These are phyloP conservation scores for Geotrichum aggregatum DNA, from an alignment of 1,139 yeast species.

Conservation along the genomic window DNA sequence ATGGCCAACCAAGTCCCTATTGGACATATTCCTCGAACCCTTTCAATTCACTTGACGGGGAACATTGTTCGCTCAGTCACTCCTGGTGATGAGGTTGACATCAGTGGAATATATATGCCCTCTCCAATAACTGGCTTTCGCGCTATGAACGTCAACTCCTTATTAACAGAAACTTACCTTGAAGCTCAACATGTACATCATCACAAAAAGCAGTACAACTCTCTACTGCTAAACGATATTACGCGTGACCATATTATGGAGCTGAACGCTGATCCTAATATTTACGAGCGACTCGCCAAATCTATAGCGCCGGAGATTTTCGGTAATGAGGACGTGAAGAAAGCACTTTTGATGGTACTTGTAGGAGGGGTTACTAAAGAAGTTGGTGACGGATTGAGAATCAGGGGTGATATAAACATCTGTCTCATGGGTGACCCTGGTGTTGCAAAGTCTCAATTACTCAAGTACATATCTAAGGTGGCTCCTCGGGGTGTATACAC, in stretches of 20 bases:
- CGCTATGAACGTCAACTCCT: conserved; percentile 78
- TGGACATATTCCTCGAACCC: conserved; percentile 90
- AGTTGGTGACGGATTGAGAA: conserved; percentile 93
- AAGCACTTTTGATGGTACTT: conserved; percentile 73
- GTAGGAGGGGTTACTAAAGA: conserved; percentile 96
- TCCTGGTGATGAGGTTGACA: conserved; percentile 94
- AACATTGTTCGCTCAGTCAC: conserved; percentile 78
- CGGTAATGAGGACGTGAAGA: conserved; percentile 91
- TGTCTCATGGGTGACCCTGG: conserved; percentile 99
- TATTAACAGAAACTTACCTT: conserved; percentile 87
- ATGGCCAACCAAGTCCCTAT: conserved; percentile 94
- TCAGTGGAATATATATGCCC: conserved; percentile 89
- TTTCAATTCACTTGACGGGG: conserved; percentile 84
- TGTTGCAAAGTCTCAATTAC: conserved; percentile 95
- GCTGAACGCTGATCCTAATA: conserved; percentile 57
- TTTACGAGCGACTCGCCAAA: conserved; percentile 73
- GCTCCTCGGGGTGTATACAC: conserved; percentile 98
- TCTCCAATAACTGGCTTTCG: conserved; percentile 93
- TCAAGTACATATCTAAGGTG: conserved; percentile 85
- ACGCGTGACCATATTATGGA: conserved; percentile 53
- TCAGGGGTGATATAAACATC: conserved; percentile 94
- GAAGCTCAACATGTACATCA: conserved; percentile 84
- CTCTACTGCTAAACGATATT: conserved; percentile 55
- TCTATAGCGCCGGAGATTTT: conserved; percentile 97
- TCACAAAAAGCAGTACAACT: conserved; percentile 83